phyloP scores from a whole-genome alignment of 1,284 basidiomycete species.

The Malassezia vespertilionis region DNA sequence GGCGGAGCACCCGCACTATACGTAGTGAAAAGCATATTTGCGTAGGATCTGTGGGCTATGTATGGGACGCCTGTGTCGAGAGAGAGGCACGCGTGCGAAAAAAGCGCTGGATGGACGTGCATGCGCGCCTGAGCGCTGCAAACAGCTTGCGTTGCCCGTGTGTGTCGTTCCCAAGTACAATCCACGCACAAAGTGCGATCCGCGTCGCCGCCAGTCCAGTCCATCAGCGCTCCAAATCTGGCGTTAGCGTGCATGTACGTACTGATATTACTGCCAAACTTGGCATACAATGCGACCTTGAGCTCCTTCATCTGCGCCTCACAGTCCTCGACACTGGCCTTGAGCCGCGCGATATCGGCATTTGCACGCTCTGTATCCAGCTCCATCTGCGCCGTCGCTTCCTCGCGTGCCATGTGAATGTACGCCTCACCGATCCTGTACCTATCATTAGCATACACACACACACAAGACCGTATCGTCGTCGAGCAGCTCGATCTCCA shows the following conservation, averaged over 20 bases:
- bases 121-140: no score
- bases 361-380: slow-evolving; percentile 60
- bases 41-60: no score
- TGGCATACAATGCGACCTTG: slow-evolving; percentile 76
- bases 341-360: slow-evolving; percentile 55
- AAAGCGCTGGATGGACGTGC: no score
- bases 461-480: slow-evolving; percentile 18
- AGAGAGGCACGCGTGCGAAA: no score
- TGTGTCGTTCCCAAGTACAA: no score
- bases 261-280: slow-evolving; percentile 82
- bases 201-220: neutral
- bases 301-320: slow-evolving; percentile 77
- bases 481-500: slow-evolving; percentile 78
- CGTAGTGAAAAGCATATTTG: no score
- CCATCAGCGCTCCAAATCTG: slow-evolving; percentile 8
- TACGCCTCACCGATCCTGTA: slow-evolving; percentile 87
- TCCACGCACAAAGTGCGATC: no score
- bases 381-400: slow-evolving; percentile 65
- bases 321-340: slow-evolving; percentile 59
- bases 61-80: no score
- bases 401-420: slow-evolving; percentile 61
- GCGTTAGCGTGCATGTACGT: slow-evolving; percentile 8
- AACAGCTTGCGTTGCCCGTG: no score
- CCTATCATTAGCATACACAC: neutral
- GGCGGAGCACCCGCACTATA: no score